Conservation (phyloP, 2,329 filamentous ascomycete species). For the Alternaria sp. region DNA sequence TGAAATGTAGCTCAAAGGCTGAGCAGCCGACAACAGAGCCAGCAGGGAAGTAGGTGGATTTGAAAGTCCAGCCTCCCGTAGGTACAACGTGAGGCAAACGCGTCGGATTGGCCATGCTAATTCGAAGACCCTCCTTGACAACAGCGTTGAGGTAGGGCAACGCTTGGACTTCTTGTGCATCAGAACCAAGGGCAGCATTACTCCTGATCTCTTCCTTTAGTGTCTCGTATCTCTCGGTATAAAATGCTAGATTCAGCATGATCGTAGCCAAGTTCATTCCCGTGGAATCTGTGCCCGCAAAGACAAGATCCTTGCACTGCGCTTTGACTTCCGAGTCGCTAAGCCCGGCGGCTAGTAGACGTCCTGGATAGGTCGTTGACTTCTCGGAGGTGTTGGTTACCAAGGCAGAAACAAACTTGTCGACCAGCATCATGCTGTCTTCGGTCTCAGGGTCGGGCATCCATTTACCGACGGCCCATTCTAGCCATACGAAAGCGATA, state of each 20-base stretch:
- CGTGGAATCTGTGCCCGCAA: constrained; percentile 42
- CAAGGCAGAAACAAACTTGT: constrained; percentile 54
- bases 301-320: constrained; percentile 61
- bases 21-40: constrained; percentile 39
- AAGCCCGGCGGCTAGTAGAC: constrained; percentile 57
- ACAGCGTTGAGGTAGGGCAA: constrained; percentile 57
- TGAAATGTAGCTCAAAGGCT: constrained; percentile 39
- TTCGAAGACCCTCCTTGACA: constrained; percentile 56
- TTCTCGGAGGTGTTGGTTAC: constrained; percentile 45
- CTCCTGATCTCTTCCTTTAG: constrained; percentile 30
- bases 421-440: constrained; percentile 52
- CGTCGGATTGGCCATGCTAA: constrained; percentile 53
- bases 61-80: constrained; percentile 36
- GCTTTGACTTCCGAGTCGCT: constrained; percentile 56
- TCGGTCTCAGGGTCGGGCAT: constrained; percentile 44
- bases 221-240: constrained; percentile 30
- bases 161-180: constrained; percentile 29
- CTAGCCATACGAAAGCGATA: constrained; percentile 51
- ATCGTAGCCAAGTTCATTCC: constrained; percentile 41
- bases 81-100: constrained; percentile 43
- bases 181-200: constrained; percentile 18
- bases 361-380: constrained; percentile 58
- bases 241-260: constrained; percentile 25
- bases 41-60: constrained; percentile 34
- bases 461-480: constrained; percentile 49